Evolutionary conservation across 768 basidiomycete genomes (phyloP).

Genomic region (Infundibulicybe gibba): DNA sequence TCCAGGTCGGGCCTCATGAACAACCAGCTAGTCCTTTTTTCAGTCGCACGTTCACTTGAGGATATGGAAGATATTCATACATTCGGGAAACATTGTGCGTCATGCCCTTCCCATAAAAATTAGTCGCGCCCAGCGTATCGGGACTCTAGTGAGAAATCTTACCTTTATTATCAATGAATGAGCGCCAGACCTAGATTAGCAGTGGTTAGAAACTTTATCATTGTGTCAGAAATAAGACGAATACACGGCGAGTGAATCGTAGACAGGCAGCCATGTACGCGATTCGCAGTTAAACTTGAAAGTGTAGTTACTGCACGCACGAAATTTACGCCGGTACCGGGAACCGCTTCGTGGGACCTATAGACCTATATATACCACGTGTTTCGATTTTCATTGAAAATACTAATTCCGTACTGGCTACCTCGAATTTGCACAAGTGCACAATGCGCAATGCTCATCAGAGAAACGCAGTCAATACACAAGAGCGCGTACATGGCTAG

Average conservation of each 20-base stretch:
- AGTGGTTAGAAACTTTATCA: neutral
- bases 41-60: neutral
- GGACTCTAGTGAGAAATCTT: slow-evolving; percentile 4
- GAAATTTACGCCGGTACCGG: too few species aligned
- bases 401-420: too few species aligned
- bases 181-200: slow-evolving; percentile 68
- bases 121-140: neutral
- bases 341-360: too few species aligned
- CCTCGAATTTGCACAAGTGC: too few species aligned
- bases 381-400: too few species aligned
- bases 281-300: too few species aligned
- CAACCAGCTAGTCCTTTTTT: slow-evolving; percentile 43
- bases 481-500: too few species aligned
- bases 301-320: too few species aligned
- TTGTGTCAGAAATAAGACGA: neutral
- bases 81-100: slow-evolving; percentile 76
- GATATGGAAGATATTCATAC: slow-evolving; percentile 29
- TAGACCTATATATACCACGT: too few species aligned
- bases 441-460: too few species aligned
- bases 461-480: too few species aligned
- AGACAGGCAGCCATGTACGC: slow-evolving; percentile 67
- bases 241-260: slow-evolving; percentile 52
- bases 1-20: slow-evolving; percentile 71
- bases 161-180: slow-evolving; percentile 77
- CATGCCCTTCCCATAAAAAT: slow-evolving; percentile 56